Evolutionary conservation across 176 grass and related monocot species (phyloP), one percentile per base, ranked within the genome.

Genomic region (Cenchrus fungigraminus): DNA sequence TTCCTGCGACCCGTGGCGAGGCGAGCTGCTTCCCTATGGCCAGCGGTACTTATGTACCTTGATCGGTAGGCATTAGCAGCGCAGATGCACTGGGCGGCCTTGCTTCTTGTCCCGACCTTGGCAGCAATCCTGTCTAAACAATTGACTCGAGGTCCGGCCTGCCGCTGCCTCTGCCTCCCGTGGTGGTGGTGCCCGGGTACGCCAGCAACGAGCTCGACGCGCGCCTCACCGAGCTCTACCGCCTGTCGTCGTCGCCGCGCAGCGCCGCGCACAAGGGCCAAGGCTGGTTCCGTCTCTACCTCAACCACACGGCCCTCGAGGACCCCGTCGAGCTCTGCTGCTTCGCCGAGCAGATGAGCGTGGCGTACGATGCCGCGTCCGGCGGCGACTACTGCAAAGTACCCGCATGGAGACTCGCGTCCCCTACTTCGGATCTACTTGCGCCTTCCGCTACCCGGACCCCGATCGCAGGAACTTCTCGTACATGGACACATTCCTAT

Each of bases 111-210:
- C 22, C 68, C 44, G 3, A 12, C 25, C 0, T 2, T 47, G 6
- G 45, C 46, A 8, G 46, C 22, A n/a, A 52, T 72, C 69, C 6
- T 73, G 22, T 73, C 71, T 22, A 52, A 31, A 29, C 13, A 3
- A 2, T 4, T 14, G 25, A 73, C 20, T 31, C 47, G 22, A 52
- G 6, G 22, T 45, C 12, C n/a, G 45, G n/a, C 12, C 45, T n/a
- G 46, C 62, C 9, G 3, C 62, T 14, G 22, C 71, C n/a, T n/a
- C 34, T 59, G 37, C 63, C 29, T 20, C 85, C 91, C 4, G 15
- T 93, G 2, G 82, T 93, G 57, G 34, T 93, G 43, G 89, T 93
- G 22, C 91, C 91, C 16, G 88, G 91, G 6, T 87, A 79, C 51
- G 85, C 88, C 14, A 86, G 77, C 31, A 32, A 32, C 31, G 2